phyloP scores from a whole-genome alignment of 768 basidiomycete species.

The Agrocybe pediades region DNA sequence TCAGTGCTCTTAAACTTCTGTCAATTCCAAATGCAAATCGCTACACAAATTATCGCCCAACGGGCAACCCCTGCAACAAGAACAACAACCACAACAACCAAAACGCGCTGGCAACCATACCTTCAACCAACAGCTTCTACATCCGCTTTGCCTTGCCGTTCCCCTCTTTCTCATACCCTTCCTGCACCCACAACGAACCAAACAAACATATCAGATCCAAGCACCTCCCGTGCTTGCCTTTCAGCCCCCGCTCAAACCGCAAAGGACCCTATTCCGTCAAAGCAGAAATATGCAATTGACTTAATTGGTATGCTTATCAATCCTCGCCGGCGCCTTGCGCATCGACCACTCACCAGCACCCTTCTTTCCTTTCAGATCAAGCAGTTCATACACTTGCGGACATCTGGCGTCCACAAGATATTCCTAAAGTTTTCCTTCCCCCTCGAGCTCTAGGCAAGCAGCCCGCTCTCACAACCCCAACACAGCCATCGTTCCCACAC shows the following conservation, averaged over 20 bases:
- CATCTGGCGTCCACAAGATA: slow-evolving; percentile 79
- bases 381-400: slow-evolving; percentile 76
- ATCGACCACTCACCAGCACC: background rate
- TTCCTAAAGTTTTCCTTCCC: slow-evolving; percentile 51
- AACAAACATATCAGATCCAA: slow-evolving; percentile 48
- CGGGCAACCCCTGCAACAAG: slow-evolving; percentile 71
- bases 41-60: slow-evolving; percentile 61
- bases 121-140: slow-evolving; percentile 42
- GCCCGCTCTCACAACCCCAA: slow-evolving; percentile 12
- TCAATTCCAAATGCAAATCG: slow-evolving; percentile 37
- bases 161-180: slow-evolving; percentile 62
- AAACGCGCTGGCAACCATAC: slow-evolving; percentile 85
- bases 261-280: slow-evolving; percentile 36
- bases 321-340: slow-evolving; percentile 1
- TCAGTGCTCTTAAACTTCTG: slow-evolving; percentile 24
- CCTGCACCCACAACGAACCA: slow-evolving; percentile 54
- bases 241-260: slow-evolving; percentile 29
- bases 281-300: slow-evolving; percentile 68
- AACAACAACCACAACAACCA: slow-evolving; percentile 27
- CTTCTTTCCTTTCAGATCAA: slow-evolving; percentile 56
- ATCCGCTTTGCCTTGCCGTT: slow-evolving; percentile 37
- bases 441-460: slow-evolving; percentile 12
- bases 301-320: slow-evolving; percentile 63
- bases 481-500: slow-evolving; percentile 21
- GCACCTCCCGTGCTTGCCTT: background rate